Percentiles rank a stretch among this genome's conserved stretches.
These are phyloP conservation scores for Geotrichum reessii DNA, from an alignment of 1,139 yeast genomes.

Conservation along the genomic window DNA sequence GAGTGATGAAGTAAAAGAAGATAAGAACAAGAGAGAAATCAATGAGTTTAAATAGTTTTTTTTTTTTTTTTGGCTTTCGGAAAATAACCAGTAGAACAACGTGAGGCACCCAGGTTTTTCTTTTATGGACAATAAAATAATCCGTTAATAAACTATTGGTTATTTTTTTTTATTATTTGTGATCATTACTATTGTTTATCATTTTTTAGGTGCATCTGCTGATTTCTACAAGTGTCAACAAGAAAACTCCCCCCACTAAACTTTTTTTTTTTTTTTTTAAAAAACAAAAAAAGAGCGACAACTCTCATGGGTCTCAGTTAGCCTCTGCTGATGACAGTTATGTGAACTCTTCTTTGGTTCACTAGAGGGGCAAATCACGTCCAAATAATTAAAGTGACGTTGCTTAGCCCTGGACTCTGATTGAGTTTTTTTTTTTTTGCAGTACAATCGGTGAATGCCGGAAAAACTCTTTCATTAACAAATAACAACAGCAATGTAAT, in stretches of 20 bases:
- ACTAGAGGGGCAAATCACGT: not conserved
- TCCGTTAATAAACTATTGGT: no score
- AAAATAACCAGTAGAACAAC: not conserved
- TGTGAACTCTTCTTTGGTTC: not conserved
- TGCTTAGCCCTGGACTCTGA: not conserved
- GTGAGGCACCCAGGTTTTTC: not conserved
- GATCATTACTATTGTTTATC: no score
- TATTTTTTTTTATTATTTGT: not conserved
- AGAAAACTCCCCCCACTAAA: no score
- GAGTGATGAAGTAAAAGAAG: conserved; percentile 2
- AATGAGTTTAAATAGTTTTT: conserved; percentile 3
- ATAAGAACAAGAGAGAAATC: not conserved
- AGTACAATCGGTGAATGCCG: not conserved
- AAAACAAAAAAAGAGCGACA: not conserved
- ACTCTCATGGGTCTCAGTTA: not conserved
- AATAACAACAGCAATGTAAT: no score
- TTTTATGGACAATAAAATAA: no score
- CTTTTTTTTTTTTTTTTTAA: not conserved
- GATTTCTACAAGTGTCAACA: not conserved
- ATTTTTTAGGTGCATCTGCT: not conserved
- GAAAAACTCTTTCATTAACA: not conserved
- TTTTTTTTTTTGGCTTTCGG: not conserved
- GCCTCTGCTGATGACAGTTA: not conserved
- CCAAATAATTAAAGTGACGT: not conserved
- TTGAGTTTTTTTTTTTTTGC: not conserved